Percentiles rank a stretch among this genome's conserved stretches.
phyloP scores from a whole-genome alignment of 1,284 basidiomycete genomes.

The Stygiomarasmius scandens region DNA sequence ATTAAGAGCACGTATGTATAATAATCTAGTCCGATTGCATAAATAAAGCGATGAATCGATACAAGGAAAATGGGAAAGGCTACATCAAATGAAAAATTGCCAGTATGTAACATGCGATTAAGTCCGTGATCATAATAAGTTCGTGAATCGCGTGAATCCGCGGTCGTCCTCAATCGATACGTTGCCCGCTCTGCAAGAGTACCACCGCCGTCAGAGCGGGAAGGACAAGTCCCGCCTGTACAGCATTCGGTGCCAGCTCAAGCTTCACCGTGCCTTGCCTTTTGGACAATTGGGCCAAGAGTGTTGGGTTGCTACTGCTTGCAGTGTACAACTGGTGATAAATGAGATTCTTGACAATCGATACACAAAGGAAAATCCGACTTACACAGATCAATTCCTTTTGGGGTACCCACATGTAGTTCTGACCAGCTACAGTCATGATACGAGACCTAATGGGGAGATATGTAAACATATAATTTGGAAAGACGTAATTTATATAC shows the following conservation, averaged over 20 bases:
- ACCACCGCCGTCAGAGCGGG: slow-evolving; percentile 28
- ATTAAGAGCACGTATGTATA: no score
- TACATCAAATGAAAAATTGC: no score
- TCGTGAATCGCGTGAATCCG: not conserved
- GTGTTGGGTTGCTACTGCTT: slow-evolving; percentile 15
- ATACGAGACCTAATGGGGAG: slow-evolving; percentile 6
- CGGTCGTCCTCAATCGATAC: slow-evolving; percentile 28
- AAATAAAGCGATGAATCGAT: no score
- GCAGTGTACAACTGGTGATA: slow-evolving; percentile 23
- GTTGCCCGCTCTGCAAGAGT: slow-evolving; percentile 32
- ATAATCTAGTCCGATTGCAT: no score
- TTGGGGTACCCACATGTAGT: slow-evolving; percentile 16
- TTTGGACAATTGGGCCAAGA: slow-evolving; percentile 31
- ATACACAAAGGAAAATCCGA: not conserved
- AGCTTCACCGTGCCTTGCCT: slow-evolving; percentile 26
- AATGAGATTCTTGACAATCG: not conserved
- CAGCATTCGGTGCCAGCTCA: slow-evolving; percentile 29
- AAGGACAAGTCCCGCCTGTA: slow-evolving; percentile 33
- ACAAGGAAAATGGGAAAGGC: no score
- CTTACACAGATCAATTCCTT: slow-evolving; percentile 13
- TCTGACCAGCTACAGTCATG: slow-evolving; percentile 12
- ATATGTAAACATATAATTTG: not conserved
- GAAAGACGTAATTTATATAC: not conserved
- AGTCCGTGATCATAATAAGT: no score
- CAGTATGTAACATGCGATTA: no score